Evolutionary conservation across 2,329 filamentous ascomycete genomes (phyloP), one percentile per base, ranked within the genome.

Genomic region (Fusarium metavorans): DNA sequence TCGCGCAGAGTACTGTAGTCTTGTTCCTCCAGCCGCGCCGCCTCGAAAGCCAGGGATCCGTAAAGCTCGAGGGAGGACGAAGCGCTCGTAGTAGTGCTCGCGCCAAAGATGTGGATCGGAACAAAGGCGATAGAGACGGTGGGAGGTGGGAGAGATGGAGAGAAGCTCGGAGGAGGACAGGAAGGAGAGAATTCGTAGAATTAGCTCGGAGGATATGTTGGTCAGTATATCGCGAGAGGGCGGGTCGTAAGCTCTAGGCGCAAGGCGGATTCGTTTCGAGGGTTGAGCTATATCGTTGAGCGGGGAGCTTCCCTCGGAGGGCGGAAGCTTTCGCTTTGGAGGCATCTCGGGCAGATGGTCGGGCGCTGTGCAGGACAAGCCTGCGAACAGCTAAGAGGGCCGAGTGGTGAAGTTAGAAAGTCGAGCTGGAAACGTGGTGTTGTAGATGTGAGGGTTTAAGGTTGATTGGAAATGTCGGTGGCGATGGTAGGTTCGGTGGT

Each of bases 91-190:
- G 84, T 98, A 99, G 59, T 95, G 90, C 16, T 89, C 89, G 82
- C 96, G 97, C 97, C 97, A 99, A 66, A 98, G 85, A 81, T 98
- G 95, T 1, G 93, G 93, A 82, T 98, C 97, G 64, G 89, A 88
- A 9, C 94, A 89, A 20, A 98, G 88, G 43, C 87, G 87, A 76
- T 91, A 87, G 79, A 97, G 93, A 68, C 93, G 94, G 64, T 85
- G 90, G 2, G 95, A 98, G n/a, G 95, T 87, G 64, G 91, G 85
- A 7, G 87, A 85, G 39, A 89, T 86, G 62, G 86, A 85, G 63
- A 95, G 87, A 10, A 98, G 88, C 32, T 92, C 89, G 9, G 88
- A 84, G 34, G 94, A 89, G 3, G 93, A 85, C n/a, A 98, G 87
- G 80, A 91, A 93, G 6, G 93, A 93, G 39, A 98, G 87, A 70